Evolutionary conservation across 306 rosid genomes (phyloP), one percentile per base, ranked within the genome.

Genomic region (Dryas drummondii): DNA sequence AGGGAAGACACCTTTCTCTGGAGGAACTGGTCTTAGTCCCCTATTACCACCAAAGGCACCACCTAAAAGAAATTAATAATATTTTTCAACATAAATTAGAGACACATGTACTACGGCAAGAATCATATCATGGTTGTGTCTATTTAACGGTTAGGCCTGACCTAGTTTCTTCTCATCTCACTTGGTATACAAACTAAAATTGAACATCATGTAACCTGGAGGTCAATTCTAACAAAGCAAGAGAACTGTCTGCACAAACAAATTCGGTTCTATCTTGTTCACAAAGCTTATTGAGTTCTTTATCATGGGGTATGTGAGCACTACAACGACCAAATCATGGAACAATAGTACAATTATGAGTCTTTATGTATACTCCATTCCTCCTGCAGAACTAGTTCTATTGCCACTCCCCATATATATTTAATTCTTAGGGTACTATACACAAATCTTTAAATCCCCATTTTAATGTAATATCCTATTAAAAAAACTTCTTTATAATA

Each of bases 11-110:
- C 98, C 98, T 85, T 94, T 94, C 78, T 94, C 97, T 3, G 98
- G 98, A 79, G 97, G 98, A 64, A 94, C 88, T 3, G 98, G 97
- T 42, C 96, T 85, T 67, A 88, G 80, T 55, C 98, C 99, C 78
- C 99, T 85, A 76, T 87, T 92, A 46, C 99, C 99, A 51, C 98
- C 98, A 87, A 94, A 94, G 22, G 98, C 96, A 67, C 97, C 98
- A 50, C 99, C 97, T 94, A 60, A 80, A 53, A 65, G 50, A 84
- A 52, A 74, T 22, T 32, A 52, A 64, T 9, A 56, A 22, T 55
- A 26, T 49, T 70, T 50, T 7, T 12, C 15, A 26, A 11, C 14
- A 3, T 27, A 42, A 26, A 40, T 37, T 8, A 22, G 9, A 46
- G 1, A 76, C 4, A 6, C 76, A 44, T 16, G 13, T 16, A 17